phyloP scores from a whole-genome alignment of 805 yeast genomes.

The Ogataea paradorogensis region DNA sequence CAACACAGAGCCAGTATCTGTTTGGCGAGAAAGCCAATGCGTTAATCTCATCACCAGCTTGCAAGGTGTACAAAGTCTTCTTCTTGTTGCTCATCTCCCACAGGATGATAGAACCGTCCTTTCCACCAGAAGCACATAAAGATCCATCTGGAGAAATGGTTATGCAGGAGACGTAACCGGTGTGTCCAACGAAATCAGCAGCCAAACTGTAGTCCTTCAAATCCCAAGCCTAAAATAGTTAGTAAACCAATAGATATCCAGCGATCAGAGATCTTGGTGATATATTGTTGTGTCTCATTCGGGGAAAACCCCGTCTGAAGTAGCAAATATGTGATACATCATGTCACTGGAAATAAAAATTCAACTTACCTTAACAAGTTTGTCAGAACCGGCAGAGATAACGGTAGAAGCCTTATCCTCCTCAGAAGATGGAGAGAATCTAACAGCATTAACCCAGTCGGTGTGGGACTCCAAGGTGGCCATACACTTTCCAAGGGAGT shows the following conservation, averaged over 20 bases:
- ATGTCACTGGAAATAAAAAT: conserved; percentile 37
- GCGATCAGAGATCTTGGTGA: conserved; percentile 99
- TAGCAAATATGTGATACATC: conserved; percentile 96
- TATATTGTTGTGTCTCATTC: conserved; percentile 89
- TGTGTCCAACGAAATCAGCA: conserved; percentile 99
- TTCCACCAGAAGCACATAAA: conserved; percentile 98
- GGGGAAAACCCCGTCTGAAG: conserved; percentile 78
- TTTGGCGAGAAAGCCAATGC: conserved; percentile 99
- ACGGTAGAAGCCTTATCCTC: conserved; percentile 58
- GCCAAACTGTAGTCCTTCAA: conserved; percentile 67
- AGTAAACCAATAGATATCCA: conserved; percentile 14
- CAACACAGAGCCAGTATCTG: conserved; percentile 99
- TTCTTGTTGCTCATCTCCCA: conserved; percentile 91
- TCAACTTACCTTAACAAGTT: conserved; percentile 94
- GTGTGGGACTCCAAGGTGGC: conserved; percentile 91
- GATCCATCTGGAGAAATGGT: conserved; percentile 99
- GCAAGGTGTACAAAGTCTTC: conserved; percentile 82
- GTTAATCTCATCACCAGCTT: conserved; percentile 94
- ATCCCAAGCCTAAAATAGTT: conserved; percentile 80
- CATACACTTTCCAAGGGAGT: conserved; percentile 96
- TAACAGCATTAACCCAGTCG: conserved; percentile 99
- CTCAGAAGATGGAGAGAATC: conserved; percentile 74
- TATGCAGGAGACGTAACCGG: conserved; percentile 96
- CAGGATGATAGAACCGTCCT: conserved; percentile 97
- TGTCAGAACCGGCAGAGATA: conserved; percentile 99